Conservation (phyloP, 148 eudicot genomes). For the Fagopyrum tataricum region DNA sequence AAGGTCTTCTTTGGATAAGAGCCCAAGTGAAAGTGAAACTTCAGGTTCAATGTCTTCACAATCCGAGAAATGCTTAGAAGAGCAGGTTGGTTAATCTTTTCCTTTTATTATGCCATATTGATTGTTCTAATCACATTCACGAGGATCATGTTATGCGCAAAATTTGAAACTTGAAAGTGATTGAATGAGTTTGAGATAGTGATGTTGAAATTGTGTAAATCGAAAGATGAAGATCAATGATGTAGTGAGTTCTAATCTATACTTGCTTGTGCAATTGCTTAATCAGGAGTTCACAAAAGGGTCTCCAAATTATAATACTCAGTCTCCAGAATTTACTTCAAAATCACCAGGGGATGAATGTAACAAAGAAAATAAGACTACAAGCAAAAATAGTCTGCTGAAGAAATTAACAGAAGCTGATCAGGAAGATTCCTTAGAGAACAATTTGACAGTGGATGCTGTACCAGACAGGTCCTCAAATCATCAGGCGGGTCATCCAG, state of each 20-base stretch:
- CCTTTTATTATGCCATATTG: not conserved
- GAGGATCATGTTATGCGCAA: not conserved
- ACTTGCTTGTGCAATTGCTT: not conserved
- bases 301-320: slow-evolving; percentile 28
- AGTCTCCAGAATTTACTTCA: slow-evolving; percentile 55
- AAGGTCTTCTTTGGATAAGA: slow-evolving; percentile 47
- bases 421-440: not conserved
- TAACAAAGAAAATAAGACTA: slow-evolving; percentile 4
- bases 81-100: slow-evolving; percentile 38
- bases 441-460: not conserved
- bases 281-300: slow-evolving; percentile 27
- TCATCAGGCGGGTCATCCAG: slow-evolving; percentile 10
- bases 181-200: not conserved
- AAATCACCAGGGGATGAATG: slow-evolving; percentile 21
- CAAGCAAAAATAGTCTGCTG: slow-evolving; percentile 1
- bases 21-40: slow-evolving; percentile 57
- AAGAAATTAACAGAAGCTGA: slow-evolving; percentile 7
- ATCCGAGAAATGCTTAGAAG: slow-evolving; percentile 61
- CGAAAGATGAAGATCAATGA: too few species aligned
- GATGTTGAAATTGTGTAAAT: not conserved
- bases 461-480: not conserved
- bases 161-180: not conserved
- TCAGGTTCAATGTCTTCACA: slow-evolving; percentile 60
- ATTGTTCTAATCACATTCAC: too few species aligned
- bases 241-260: not conserved